A percentile compares a stretch with the other conserved stretches of the same genome.
Evolutionary conservation across 2,329 filamentous ascomycete genomes (phyloP).

Genomic region (Trichophyton mentagrophytes): DNA sequence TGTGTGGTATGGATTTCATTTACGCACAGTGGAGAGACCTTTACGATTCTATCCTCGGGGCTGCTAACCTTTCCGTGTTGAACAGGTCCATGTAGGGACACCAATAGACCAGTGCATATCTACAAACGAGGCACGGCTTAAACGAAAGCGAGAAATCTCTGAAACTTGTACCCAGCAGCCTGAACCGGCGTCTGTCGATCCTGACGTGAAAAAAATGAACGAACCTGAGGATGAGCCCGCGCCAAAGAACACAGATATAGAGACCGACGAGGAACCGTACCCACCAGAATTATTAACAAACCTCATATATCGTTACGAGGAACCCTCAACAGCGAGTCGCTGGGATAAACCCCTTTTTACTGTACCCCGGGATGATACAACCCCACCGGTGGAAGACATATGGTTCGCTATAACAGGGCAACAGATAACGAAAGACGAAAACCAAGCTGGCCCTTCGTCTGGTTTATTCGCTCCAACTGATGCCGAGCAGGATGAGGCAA

Average conservation of each 20-base stretch:
- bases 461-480: neutral
- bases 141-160: slow-evolving; percentile 4
- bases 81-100: slow-evolving; percentile 46
- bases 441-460: slow-evolving; percentile 2
- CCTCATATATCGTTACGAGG: slow-evolving; percentile 53
- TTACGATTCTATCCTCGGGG: neutral
- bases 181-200: neutral
- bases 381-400: slow-evolving; percentile 46
- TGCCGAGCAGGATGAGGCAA: slow-evolving; percentile 9
- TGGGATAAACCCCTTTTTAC: slow-evolving; percentile 57
- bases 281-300: slow-evolving; percentile 47
- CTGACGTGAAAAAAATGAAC: neutral
- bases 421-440: slow-evolving; percentile 17
- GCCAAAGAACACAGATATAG: neutral
- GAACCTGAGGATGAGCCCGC: neutral
- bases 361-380: slow-evolving; percentile 43
- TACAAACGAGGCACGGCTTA: slow-evolving; percentile 36
- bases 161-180: neutral
- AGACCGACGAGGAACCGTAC: slow-evolving; percentile 32
- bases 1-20: slow-evolving; percentile 41
- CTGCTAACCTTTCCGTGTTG: neutral
- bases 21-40: no score
- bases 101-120: slow-evolving; percentile 43
- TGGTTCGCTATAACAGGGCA: slow-evolving; percentile 44
- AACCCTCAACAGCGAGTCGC: slow-evolving; percentile 52